Evolutionary conservation across 177 flowering plant species (phyloP).

Genomic region (Vitis hybrid): DNA sequence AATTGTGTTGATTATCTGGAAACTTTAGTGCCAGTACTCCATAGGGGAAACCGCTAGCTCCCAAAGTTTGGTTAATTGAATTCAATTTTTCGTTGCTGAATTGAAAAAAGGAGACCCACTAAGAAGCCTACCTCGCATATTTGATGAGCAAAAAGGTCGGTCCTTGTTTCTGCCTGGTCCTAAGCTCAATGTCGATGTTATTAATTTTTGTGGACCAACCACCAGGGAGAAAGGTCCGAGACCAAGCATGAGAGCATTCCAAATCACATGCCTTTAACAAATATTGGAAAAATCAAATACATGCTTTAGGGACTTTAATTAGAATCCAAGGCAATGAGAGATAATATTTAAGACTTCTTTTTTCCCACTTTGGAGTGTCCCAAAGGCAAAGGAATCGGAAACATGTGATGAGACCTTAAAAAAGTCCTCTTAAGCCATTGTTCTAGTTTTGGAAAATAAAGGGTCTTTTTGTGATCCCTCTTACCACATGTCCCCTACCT

Average conservation of each 20-base stretch:
- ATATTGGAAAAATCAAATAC: too few species aligned
- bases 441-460: slow-evolving; percentile 31
- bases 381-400: slow-evolving; percentile 38
- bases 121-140: too few species aligned
- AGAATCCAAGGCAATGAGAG: slow-evolving; percentile 51
- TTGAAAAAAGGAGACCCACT: too few species aligned
- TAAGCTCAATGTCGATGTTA: background rate
- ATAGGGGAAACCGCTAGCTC: too few species aligned
- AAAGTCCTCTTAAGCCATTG: slow-evolving; percentile 13
- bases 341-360: slow-evolving; percentile 15
- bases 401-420: slow-evolving; percentile 24
- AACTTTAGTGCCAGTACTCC: too few species aligned
- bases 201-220: background rate
- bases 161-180: background rate
- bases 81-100: too few species aligned
- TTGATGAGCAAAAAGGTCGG: too few species aligned
- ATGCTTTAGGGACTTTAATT: slow-evolving; percentile 25
- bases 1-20: too few species aligned
- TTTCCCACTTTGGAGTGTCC: slow-evolving; percentile 30
- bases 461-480: slow-evolving; percentile 20
- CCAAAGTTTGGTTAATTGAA: too few species aligned
- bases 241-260: slow-evolving; percentile 2
- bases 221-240: background rate
- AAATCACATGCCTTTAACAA: slow-evolving; percentile 29
- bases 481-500: slow-evolving; percentile 7